Base-by-base conservation (phyloP, 2,329 filamentous ascomycete species). In the Aspergillus pseudoglaucus region DNA sequence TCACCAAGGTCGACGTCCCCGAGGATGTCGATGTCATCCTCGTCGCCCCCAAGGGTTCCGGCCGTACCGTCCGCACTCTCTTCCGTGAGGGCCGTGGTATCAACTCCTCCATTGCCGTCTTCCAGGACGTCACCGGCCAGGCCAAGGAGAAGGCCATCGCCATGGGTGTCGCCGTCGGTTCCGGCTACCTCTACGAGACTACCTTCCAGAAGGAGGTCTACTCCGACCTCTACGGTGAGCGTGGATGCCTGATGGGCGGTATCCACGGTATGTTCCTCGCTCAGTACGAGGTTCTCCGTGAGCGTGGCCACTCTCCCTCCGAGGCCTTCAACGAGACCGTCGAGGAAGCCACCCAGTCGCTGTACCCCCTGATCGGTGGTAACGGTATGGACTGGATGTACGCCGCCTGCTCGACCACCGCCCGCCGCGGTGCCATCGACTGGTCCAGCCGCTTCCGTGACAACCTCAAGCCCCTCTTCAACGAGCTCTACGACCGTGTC, bases 321-420 rank as follows among this genome's bases (percentile, higher is more conserved):
- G 93, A 98, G 80, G 93, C 93, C 60, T 98, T 98, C 87, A 98
- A 98, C 84, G 93, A 98, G 89, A 98, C 93, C 60, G 93, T 98
- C 61, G 93, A 98, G 83, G 93, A 98, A 83, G 93, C 93, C 59
- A 98, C 93, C 46, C 93, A 98, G 83, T 89, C 83, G 60, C 81
- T 98, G 68, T 98, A 98, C 83, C 93, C 93, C 57, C 82, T 98
- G 69, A 98, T 98, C 68, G 93, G 91, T 69, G 83, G 82, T 76
- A 87, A 97, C 77, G 93, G 93, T 69, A 97, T 98, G 93, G 93
- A 98, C 81, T 98, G 94, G 90, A 98, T 98, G 93, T 98, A 94
- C 80, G 90, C 91, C 72, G 93, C 93, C 61, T 98, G 93, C 87
- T 97, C 91, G 56, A 98, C 93, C 70, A 98, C 93, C 50, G 93